Evolutionary conservation across 495 filamentous ascomycete genomes (phyloP), one percentile per base, ranked within the genome.

Genomic region (Chaetomium cochliodes): DNA sequence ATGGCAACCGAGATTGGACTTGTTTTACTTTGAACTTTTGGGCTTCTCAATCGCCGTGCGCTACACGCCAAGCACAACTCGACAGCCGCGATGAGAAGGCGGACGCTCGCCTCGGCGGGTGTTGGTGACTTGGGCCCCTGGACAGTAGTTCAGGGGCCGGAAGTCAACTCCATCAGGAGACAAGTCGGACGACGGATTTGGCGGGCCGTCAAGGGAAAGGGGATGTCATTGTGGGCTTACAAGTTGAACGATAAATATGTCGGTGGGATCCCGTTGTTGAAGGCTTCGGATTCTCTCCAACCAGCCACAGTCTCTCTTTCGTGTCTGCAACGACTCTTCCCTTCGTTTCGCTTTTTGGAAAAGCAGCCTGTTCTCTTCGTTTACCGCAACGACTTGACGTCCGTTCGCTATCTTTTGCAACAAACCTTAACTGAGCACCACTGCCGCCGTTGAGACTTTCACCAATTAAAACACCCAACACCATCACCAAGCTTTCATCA

Each of bases 271-370:
- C 50, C 50, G 9, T 30, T 30, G 50, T n/a, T 51, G 16, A 30
- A 26, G 8, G 12, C 30, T 53, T n/a, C 5, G 25, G 25, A 53
- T 53, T n/a, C n/a, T 26, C 22, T 53, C 22, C 25, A 11, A 39
- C 53, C 53, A 56, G 18, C 53, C 53, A 39, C 53, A 56, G 53
- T n/a, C 52, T 56, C 53, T 56, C 53, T 39, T 56, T 56, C 18
- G 26, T 33, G 12, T 20, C 16, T 39, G 28, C 30, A 37, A 22
- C 30, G 6, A 56, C 26, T 20, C 16, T 56, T 56, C 18, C 28
- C 18, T 56, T 56, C 53, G 4, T 56, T 56, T 37, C 28, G 28
- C 18, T 39, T 37, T 22, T 39, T 56, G 5, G 30, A 39, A 37
- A 56, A 56, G 33, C 2, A n/a, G 39, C 37, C 28, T 8, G 18